Percentiles rank a stretch among this genome's conserved stretches.
Evolutionary conservation across 192 early-diverging fungal genomes (phyloP).

Genomic region (Phlyctochytrium arcticum): DNA sequence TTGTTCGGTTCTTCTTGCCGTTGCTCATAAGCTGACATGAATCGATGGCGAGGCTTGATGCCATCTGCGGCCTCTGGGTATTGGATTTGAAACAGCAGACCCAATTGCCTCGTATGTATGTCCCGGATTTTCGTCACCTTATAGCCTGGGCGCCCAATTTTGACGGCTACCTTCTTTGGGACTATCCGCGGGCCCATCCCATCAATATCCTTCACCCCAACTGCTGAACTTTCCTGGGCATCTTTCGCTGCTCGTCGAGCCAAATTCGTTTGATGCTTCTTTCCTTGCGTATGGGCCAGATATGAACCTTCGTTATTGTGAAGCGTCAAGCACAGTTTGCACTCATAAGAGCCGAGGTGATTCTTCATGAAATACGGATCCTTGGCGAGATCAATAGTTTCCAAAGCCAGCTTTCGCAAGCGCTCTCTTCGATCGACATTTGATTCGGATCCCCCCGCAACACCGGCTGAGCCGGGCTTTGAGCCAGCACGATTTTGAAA

Average conservation of each 20-base stretch:
- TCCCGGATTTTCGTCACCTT: conserved; percentile 89
- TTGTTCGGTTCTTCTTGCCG: conserved; percentile 81
- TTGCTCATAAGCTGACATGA: conserved; percentile 98
- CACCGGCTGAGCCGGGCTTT: conserved; percentile 85
- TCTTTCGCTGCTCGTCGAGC: conserved; percentile 85
- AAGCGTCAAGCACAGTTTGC: conserved; percentile 53
- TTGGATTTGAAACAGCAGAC: conserved; percentile 88
- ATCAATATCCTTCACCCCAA: conserved; percentile 17
- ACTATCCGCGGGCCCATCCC: conserved; percentile 37
- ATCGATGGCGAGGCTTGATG: conserved; percentile 83
- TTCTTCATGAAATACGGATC: conserved; percentile 97
- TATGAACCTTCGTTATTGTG: conserved; percentile 94
- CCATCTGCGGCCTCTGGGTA: conserved; percentile 90
- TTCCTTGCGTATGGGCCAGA: conserved; percentile 95
- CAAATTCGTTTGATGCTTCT: conserved; percentile 95
- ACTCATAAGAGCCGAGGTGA: conserved; percentile 57
- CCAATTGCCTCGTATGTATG: conserved; percentile 79
- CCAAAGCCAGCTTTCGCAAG: conserved; percentile 88
- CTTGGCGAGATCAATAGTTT: conserved; percentile 92
- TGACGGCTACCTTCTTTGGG: conserved; percentile 72
- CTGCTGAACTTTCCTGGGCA: conserved; percentile 41
- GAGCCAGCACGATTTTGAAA: conserved; percentile 79
- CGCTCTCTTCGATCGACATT: conserved; percentile 93
- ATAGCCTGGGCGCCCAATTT: conserved; percentile 94
- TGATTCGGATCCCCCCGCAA: conserved; percentile 74